Base-by-base conservation (phyloP, 2,329 filamentous ascomycete species). In the Aureobasidium musti region DNA sequence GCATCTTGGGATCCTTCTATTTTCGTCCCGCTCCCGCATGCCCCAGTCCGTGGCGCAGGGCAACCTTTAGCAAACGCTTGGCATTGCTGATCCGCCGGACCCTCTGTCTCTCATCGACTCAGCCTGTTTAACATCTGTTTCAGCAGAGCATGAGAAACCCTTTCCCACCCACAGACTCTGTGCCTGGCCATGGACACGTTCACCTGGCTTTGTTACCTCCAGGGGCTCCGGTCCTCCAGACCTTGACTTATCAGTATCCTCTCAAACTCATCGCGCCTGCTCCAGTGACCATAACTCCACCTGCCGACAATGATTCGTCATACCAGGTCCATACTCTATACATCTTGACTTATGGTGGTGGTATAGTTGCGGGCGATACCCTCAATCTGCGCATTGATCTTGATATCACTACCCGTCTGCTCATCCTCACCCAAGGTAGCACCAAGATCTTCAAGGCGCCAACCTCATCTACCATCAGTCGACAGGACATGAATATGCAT, bases 391-490 rank as follows among this genome's bases (percentile, higher is more conserved):
- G 82, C 23, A 84, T 97, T 68, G 83, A 84, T 11, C 82, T 97
- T 56, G 85, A 86, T 13, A 72, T 82, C 2, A 79, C 80, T 2
- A 89, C 91, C 5, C 88, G 87, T 68, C 84, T 97, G 64, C 79
- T 86, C 10, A 76, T 84, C 19, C 77, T 83, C 33, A 84, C 84
- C 0, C 86, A 88, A 81, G 94, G 94, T 63, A 92, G 92, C 78
- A 98, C 95, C 68, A 99, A 98, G 80, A 88, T 99, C 72, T 98
- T 97, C 84, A 96, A 95, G 75, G 90, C 92, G 0, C 77, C 85
- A 56, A 80, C 81, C 65, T 79, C 79, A 59, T 76, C 74, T 57
- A 66, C 79, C 7, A 35, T 74, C 26, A 77, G 74, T 59, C 73
- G 69, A 47, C 76, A 77, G 66, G 66, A 66, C 33, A 79, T 85